Evolutionary conservation across 371 early-diverging fungal species (phyloP).

Genomic region (Mortierella sp.): DNA sequence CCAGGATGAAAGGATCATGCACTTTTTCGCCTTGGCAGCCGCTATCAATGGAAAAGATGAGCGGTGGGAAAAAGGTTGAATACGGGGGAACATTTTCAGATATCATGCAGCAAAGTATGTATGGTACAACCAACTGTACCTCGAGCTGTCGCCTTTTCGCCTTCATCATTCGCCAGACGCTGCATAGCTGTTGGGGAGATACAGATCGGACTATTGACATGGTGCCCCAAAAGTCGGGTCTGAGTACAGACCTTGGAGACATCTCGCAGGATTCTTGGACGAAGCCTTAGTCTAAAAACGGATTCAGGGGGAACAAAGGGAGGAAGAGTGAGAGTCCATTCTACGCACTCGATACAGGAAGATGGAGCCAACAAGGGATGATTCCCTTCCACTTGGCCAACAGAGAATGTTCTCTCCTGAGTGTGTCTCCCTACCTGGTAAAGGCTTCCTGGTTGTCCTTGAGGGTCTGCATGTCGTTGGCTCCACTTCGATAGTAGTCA

Average conservation of each 20-base stretch:
- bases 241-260: constrained; percentile 72
- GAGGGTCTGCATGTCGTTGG: constrained; percentile 54
- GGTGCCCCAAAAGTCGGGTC: constrained; percentile 72
- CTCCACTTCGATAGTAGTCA: constrained; percentile 53
- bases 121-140: constrained; percentile 24
- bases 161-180: constrained; percentile 68
- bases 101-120: background rate
- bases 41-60: constrained; percentile 17
- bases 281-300: constrained; percentile 59
- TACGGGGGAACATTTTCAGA: background rate
- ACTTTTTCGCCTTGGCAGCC: constrained; percentile 53
- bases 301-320: background rate
- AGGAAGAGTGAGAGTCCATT: too few relatives aligned
- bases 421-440: constrained; percentile 17
- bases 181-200: constrained; percentile 66
- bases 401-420: background rate
- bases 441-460: constrained; percentile 50
- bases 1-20: constrained; percentile 69
- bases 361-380: too few relatives aligned
- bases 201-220: constrained; percentile 57
- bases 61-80: background rate
- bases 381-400: too few relatives aligned
- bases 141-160: constrained; percentile 72
- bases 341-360: too few relatives aligned
- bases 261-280: constrained; percentile 83